Conservation (phyloP, 768 basidiomycete genomes). For the Tricholoma matsutake region DNA sequence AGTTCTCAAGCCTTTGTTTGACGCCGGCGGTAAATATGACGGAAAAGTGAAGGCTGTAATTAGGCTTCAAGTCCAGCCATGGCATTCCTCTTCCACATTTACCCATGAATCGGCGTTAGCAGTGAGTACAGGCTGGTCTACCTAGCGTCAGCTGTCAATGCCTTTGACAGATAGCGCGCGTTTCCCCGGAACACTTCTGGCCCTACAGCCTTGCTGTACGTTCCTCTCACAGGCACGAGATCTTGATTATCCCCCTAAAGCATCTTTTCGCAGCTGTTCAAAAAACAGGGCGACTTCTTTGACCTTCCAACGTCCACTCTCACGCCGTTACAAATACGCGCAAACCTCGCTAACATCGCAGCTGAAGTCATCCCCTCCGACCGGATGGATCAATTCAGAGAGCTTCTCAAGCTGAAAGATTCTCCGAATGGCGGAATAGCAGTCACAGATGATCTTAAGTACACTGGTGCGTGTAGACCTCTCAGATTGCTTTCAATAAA, state of each 20-base stretch:
- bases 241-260: background rate
- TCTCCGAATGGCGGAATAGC: conserved; percentile 77
- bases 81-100: conserved; percentile 75
- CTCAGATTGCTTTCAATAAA: background rate
- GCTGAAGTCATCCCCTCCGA: conserved; percentile 47
- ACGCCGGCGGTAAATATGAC: conserved; percentile 55
- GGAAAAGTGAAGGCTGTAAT: conserved; percentile 76
- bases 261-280: conserved; percentile 57
- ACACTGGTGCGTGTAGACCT: conserved; percentile 58
- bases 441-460: conserved; percentile 85
- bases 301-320: conserved; percentile 68
- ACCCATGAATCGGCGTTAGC: conserved; percentile 83
- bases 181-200: conserved; percentile 81
- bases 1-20: conserved; percentile 58
- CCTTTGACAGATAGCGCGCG: conserved; percentile 54
- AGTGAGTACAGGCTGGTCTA: conserved; percentile 35
- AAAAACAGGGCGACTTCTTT: conserved; percentile 73
- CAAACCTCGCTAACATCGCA: conserved; percentile 64
- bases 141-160: background rate
- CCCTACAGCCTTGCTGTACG: conserved; percentile 63
- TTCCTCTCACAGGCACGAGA: background rate
- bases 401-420: conserved; percentile 58
- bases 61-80: conserved; percentile 71
- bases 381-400: conserved; percentile 52
- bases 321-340: conserved; percentile 71